Conservation (phyloP, 2,329 filamentous ascomycete species). For the Colletotrichum viniferum region DNA sequence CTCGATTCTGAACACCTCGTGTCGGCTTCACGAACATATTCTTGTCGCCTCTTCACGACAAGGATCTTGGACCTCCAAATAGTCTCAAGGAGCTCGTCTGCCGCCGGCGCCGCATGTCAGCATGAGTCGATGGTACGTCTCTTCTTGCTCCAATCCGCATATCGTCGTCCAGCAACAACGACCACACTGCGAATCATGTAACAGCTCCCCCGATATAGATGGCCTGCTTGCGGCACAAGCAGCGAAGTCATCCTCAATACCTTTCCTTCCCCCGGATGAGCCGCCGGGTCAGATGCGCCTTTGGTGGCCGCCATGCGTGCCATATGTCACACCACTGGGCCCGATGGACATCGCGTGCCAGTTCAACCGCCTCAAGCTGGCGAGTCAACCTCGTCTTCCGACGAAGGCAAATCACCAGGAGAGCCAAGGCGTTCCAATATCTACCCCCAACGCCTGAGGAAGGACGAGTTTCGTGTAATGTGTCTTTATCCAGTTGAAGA, state of each 20-base stretch:
- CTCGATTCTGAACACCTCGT: too few species aligned
- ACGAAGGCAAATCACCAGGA: too few species aligned
- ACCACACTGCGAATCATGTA: not conserved
- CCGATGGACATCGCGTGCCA: rapidly evolving
- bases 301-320: not conserved
- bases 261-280: not conserved
- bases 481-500: not conserved
- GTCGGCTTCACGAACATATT: too few species aligned
- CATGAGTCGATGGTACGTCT: not conserved
- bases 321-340: rapidly evolving
- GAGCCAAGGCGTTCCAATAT: rapidly evolving
- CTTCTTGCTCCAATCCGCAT: rapidly evolving
- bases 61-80: too few species aligned
- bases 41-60: too few species aligned
- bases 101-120: too few species aligned
- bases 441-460: rapidly evolving
- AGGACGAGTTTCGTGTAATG: rapidly evolving
- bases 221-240: rapidly evolving
- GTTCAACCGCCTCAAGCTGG: not conserved
- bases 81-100: too few species aligned
- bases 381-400: rapidly evolving
- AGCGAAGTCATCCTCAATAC: rapidly evolving
- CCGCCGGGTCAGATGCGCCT: rapidly evolving
- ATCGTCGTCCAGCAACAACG: not conserved
- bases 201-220: rapidly evolving